phyloP scores from a whole-genome alignment of 352 stramenopile species.

The Phytophthora quininea region DNA sequence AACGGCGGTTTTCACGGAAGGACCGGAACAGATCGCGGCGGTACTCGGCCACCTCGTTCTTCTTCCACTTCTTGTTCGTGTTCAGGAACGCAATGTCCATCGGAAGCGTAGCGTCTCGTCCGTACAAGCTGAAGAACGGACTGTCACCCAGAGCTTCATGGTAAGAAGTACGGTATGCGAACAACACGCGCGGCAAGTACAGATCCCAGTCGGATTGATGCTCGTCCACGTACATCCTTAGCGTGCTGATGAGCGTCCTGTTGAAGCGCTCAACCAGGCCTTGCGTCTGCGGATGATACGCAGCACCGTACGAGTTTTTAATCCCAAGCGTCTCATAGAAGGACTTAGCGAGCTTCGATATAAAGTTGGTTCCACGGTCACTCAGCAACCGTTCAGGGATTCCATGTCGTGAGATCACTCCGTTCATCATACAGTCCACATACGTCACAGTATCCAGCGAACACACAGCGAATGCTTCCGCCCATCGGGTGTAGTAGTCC shows the following conservation, averaged over 20 bases:
- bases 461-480: not conserved
- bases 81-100: conserved; percentile 8
- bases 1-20: not conserved
- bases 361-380: conserved; percentile 10
- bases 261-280: conserved; percentile 12
- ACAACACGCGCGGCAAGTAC: conserved; percentile 6
- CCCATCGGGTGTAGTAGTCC: conserved; percentile 3
- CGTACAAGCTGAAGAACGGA: conserved; percentile 12
- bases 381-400: conserved; percentile 5
- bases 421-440: not conserved
- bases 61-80: not conserved
- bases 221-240: conserved; percentile 10
- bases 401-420: not conserved
- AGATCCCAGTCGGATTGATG: conserved; percentile 3
- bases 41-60: not conserved
- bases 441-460: not conserved
- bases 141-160: conserved; percentile 3
- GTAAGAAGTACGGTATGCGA: conserved; percentile 10
- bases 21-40: not conserved
- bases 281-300: conserved; percentile 9
- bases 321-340: conserved; percentile 15
- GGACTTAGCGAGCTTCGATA: not conserved
- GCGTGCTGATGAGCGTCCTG: conserved; percentile 5
- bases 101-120: not conserved
- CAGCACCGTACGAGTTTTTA: conserved; percentile 1